Conservation (phyloP, 495 filamentous ascomycete species). For the Aspergillus sclerotiicarbonarius region DNA sequence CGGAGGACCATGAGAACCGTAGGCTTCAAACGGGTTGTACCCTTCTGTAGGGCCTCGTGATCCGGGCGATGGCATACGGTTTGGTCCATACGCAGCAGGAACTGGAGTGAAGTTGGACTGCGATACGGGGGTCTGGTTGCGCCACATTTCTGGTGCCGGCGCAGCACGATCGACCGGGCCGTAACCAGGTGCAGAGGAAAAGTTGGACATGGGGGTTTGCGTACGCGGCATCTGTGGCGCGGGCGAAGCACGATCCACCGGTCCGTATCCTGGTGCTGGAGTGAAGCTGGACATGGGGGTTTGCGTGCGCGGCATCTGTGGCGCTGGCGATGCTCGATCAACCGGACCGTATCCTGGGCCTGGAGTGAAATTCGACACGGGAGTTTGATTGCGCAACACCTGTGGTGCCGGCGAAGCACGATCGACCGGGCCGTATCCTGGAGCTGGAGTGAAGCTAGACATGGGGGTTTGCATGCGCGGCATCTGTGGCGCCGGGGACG, state of each 20-base stretch:
- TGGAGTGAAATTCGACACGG: background rate
- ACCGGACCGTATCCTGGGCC: background rate
- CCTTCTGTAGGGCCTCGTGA: slow-evolving; percentile 7
- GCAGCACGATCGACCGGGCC: background rate
- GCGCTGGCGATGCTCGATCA: slow-evolving; percentile 1
- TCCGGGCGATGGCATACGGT: slow-evolving; percentile 16
- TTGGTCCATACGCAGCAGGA: slow-evolving; percentile 12
- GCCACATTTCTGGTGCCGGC: background rate
- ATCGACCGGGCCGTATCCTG: slow-evolving; percentile 6
- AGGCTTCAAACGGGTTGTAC: slow-evolving; percentile 13
- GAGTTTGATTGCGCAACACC: background rate
- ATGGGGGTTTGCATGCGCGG: slow-evolving; percentile 12
- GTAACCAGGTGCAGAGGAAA: slow-evolving; percentile 4
- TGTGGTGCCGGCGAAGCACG: background rate
- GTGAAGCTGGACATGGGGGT: slow-evolving; percentile 13
- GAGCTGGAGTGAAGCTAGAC: background rate
- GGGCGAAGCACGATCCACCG: no score
- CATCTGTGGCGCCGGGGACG: background rate
- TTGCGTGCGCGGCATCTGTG: slow-evolving; percentile 1
- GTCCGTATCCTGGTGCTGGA: slow-evolving; percentile 8
- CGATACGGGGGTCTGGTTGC: background rate
- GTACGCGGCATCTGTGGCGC: background rate
- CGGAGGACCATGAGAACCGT: slow-evolving; percentile 7
- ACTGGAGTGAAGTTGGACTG: slow-evolving; percentile 9
- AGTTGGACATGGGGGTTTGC: background rate